phyloP scores from a whole-genome alignment of 495 filamentous ascomycete species.

The Aspergillus taichungensis region DNA sequence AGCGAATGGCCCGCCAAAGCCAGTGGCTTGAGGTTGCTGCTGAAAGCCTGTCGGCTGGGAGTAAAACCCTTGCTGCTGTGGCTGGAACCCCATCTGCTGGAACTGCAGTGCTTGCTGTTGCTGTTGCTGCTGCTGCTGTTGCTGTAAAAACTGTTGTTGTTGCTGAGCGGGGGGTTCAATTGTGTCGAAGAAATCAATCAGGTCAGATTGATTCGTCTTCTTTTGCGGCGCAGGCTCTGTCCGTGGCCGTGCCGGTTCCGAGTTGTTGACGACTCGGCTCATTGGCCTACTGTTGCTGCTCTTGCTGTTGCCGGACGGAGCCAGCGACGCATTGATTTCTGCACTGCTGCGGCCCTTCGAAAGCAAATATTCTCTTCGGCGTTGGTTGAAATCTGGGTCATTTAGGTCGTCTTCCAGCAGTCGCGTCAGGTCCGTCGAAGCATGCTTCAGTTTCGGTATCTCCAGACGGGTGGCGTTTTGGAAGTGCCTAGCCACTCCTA shows the following conservation, averaged over 20 bases:
- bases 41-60: constrained; percentile 29
- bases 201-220: constrained; percentile 60
- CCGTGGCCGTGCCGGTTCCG: constrained; percentile 16
- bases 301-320: constrained; percentile 6
- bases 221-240: constrained; percentile 19
- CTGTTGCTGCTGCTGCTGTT: constrained; percentile 34
- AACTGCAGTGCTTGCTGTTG: constrained; percentile 28
- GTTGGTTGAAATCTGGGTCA: constrained; percentile 92
- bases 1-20: constrained; percentile 34
- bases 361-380: constrained; percentile 81
- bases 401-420: constrained; percentile 93
- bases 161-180: constrained; percentile 86
- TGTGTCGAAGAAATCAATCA: constrained; percentile 98
- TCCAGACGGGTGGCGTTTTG: constrained; percentile 87
- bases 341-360: constrained; percentile 70
- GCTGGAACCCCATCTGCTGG: constrained; percentile 41
- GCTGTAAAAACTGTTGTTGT: constrained; percentile 22
- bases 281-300: constrained; percentile 15
- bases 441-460: constrained; percentile 96
- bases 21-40: constrained; percentile 21
- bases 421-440: constrained; percentile 78
- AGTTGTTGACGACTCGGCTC: constrained; percentile 14
- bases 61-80: constrained; percentile 29
- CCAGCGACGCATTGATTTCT: too few relatives aligned
- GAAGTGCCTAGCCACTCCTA: constrained; percentile 77